Evolutionary conservation across 495 filamentous ascomycete genomes (phyloP).

Genomic region (Aspergillus baeticus): DNA sequence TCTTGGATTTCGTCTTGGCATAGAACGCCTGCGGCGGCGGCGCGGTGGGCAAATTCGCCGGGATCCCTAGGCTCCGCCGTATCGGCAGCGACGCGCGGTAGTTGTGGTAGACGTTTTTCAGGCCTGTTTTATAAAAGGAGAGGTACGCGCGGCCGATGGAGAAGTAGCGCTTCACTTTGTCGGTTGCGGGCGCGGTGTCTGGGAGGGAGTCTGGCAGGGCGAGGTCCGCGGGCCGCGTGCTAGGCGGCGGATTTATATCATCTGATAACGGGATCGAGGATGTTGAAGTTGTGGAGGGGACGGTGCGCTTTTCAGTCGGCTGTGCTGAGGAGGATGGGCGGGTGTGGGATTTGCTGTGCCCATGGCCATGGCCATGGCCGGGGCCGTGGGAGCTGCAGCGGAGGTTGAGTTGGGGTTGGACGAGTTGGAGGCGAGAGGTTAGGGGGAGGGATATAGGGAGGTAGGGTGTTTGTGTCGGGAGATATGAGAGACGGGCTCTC

Average conservation of each 20-base stretch:
- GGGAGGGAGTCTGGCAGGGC: conserved; percentile 23
- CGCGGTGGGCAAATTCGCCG: conserved; percentile 33
- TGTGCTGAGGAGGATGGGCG: conserved; percentile 23
- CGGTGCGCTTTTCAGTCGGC: conserved; percentile 1
- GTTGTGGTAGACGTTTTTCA: conserved; percentile 65
- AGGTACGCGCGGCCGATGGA: conserved; percentile 47
- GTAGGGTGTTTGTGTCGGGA: neutral
- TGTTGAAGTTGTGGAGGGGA: conserved; percentile 17
- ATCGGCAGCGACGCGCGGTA: conserved; percentile 41
- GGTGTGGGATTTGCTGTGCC: conserved; percentile 24
- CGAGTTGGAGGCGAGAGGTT: neutral
- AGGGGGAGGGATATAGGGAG: neutral
- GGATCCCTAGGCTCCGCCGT: conserved; percentile 29
- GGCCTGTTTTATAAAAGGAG: conserved; percentile 83
- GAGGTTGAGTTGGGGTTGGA: conserved; percentile 1
- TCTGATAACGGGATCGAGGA: conserved; percentile 16
- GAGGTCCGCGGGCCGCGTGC: conserved; percentile 38
- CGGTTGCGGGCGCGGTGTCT: conserved; percentile 18
- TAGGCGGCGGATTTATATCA: conserved; percentile 40
- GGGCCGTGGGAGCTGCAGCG: neutral
- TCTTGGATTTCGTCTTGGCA: neutral
- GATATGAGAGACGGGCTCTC: neutral
- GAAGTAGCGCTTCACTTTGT: conserved; percentile 40
- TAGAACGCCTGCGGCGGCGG: conserved; percentile 25
- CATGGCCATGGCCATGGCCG: too few relatives aligned